A percentile compares a stretch with the other conserved stretches of the same genome.
Evolutionary conservation across 495 filamentous ascomycete genomes (phyloP).

Genomic region (Tuber borchii): DNA sequence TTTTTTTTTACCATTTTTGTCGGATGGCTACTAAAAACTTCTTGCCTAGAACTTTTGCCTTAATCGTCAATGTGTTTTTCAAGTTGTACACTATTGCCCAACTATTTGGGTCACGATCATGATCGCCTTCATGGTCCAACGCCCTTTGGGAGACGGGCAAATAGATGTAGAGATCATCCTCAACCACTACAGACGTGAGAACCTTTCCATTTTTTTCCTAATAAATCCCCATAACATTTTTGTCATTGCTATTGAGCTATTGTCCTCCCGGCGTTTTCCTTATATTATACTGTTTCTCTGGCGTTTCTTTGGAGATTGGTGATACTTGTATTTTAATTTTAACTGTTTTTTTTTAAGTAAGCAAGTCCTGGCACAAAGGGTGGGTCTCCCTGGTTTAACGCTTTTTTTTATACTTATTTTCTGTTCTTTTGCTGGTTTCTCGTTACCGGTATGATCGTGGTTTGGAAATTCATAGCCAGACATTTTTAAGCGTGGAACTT

Average conservation of each 20-base stretch:
- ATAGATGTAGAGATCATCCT: neutral
- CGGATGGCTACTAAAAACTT: neutral
- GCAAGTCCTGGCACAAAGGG: neutral
- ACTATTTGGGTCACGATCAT: neutral
- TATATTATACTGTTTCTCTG: neutral
- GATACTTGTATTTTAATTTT: neutral
- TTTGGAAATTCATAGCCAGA: neutral
- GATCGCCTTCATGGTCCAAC: neutral
- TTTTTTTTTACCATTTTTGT: neutral
- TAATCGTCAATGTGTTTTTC: neutral
- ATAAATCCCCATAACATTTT: neutral
- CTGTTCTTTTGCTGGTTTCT: neutral
- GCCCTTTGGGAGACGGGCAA: neutral
- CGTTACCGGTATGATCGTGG: neutral
- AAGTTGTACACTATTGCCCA: neutral
- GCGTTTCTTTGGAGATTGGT: conserved; percentile 1
- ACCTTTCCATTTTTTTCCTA: neutral
- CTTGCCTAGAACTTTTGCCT: neutral
- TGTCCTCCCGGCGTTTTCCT: neutral
- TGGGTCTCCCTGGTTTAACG: neutral
- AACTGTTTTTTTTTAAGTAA: neutral
- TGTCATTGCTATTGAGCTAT: neutral
- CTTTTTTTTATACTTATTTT: neutral
- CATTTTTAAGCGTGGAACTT: neutral
- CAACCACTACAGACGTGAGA: neutral